Percentiles rank a stretch among this genome's conserved stretches.
These are phyloP conservation scores for Coniochaeta sp. DNA, from an alignment of 2,329 filamentous ascomycete genomes.

Conservation along the genomic window DNA sequence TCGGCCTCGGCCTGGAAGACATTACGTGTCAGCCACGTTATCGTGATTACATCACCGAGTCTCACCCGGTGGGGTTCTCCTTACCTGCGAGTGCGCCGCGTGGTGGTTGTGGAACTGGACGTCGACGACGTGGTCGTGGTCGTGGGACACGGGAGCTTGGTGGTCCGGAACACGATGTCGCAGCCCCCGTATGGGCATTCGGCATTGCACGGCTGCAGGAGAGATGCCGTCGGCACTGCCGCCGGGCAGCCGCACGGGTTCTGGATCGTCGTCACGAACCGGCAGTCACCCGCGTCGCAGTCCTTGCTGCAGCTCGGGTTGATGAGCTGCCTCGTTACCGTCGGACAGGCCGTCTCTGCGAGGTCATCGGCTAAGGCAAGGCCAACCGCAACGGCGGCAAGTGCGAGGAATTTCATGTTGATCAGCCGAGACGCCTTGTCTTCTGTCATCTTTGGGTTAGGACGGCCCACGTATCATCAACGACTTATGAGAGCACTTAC, in stretches of 20 bases:
- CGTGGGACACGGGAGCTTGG: conserved; percentile 13
- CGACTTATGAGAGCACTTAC: background rate
- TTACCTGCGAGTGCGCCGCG: conserved; percentile 4
- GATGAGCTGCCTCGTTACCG: conserved; percentile 17
- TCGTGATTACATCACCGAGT: background rate
- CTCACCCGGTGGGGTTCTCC: background rate
- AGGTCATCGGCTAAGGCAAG: conserved; percentile 9
- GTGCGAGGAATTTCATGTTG: conserved; percentile 12
- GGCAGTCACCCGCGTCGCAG: conserved; percentile 18
- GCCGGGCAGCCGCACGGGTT: conserved; percentile 20
- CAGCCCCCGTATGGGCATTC: conserved; percentile 21
- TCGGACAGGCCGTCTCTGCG: conserved; percentile 13
- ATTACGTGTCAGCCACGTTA: conserved; percentile 5
- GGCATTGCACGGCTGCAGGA: conserved; percentile 19
- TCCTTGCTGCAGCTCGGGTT: conserved; percentile 14
- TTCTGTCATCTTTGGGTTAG: background rate
- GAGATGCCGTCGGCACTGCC: conserved; percentile 17
- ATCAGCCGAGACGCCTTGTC: background rate
- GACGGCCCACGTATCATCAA: background rate
- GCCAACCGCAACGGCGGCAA: conserved; percentile 7
- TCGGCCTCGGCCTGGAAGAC: conserved; percentile 11
- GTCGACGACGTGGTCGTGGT: background rate
- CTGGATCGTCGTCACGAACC: conserved; percentile 16
- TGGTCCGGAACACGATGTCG: conserved; percentile 16
- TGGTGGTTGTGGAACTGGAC: background rate